phyloP scores from a whole-genome alignment of 1,284 basidiomycete species.

The Trametes pubescens region DNA sequence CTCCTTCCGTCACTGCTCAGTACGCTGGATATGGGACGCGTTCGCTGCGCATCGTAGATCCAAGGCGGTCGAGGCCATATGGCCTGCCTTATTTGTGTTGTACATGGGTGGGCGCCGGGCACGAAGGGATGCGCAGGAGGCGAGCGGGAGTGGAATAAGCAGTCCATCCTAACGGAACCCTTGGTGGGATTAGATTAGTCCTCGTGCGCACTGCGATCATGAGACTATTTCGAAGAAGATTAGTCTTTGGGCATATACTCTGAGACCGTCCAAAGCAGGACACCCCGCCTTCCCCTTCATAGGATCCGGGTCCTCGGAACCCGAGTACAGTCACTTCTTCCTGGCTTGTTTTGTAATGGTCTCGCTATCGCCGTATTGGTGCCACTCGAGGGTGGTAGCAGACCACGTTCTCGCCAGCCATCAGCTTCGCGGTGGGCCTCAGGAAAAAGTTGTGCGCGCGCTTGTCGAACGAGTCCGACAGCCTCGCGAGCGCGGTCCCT shows the following conservation, averaged over 20 bases:
- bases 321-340: not conserved
- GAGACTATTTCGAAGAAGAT: not conserved
- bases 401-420: not conserved
- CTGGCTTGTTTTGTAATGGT: not conserved
- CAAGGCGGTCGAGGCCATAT: not conserved
- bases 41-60: not conserved
- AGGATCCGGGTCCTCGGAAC: not conserved
- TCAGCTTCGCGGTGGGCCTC: not conserved
- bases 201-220: not conserved
- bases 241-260: not conserved
- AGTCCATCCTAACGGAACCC: not conserved
- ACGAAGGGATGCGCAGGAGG: not conserved
- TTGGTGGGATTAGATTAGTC: not conserved
- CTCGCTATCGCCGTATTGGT: not conserved
- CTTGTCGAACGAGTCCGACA: not conserved
- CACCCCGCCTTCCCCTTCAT: not conserved
- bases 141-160: not conserved
- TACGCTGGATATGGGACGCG: not conserved
- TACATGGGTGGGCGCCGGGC: not conserved
- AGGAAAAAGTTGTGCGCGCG: not conserved
- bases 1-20: not conserved
- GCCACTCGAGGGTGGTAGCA: not conserved
- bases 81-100: not conserved
- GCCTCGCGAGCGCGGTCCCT: not conserved
- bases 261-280: not conserved